Percentiles rank a stretch among this genome's conserved stretches.
These are phyloP conservation scores for Pyrenophora graminea DNA, from an alignment of 2,329 filamentous ascomycete species.

Conservation along the genomic window DNA sequence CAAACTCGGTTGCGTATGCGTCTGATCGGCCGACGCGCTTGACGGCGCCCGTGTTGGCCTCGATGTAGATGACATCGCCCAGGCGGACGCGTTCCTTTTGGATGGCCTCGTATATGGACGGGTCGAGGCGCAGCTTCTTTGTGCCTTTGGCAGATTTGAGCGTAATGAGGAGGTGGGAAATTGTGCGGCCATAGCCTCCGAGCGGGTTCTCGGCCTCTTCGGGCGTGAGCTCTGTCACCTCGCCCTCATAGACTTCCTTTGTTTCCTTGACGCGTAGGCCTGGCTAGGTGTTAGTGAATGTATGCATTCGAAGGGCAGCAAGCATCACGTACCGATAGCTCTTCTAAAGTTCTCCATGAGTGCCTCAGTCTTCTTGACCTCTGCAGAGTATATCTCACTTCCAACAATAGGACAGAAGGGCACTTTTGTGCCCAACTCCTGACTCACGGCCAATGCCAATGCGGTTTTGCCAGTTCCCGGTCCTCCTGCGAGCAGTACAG, in stretches of 20 bases:
- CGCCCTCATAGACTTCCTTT: conserved; percentile 98
- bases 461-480: conserved; percentile 96
- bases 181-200: conserved; percentile 95
- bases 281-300: conserved; percentile 27
- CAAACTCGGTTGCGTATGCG: conserved; percentile 97
- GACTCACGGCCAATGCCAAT: conserved; percentile 90
- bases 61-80: conserved; percentile 98
- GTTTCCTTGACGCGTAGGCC: conserved; percentile 93
- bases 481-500: conserved; percentile 89
- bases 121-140: conserved; percentile 95
- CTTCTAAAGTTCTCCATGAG: conserved; percentile 99
- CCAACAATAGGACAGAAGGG: conserved; percentile 98
- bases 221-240: conserved; percentile 95
- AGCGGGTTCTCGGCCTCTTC: conserved; percentile 98
- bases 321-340: conserved; percentile 72
- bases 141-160: conserved; percentile 95
- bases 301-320: conserved; percentile 6
- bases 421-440: conserved; percentile 96
- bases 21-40: conserved; percentile 96
- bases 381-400: conserved; percentile 95
- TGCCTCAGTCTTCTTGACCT: conserved; percentile 99
- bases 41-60: conserved; percentile 97
- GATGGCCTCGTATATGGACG: conserved; percentile 98
- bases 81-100: conserved; percentile 97
- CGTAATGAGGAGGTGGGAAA: conserved; percentile 91